Evolutionary conservation across 495 filamentous ascomycete species (phyloP).

Genomic region (Friedmanniomyces simplex): DNA sequence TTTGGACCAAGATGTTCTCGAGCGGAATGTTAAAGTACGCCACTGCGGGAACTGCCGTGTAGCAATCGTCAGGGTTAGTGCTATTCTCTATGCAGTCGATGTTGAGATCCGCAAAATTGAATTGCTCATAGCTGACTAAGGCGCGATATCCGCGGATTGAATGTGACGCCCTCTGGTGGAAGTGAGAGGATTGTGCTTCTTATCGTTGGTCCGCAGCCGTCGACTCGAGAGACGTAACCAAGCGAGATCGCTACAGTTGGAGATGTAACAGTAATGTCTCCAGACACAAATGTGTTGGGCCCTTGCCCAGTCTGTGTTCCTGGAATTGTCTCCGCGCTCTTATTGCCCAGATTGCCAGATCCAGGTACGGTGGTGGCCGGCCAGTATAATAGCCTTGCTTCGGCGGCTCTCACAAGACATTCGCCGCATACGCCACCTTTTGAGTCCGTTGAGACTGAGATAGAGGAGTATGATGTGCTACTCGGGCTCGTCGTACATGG

Average conservation of each 20-base stretch:
- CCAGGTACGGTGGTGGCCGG: background rate
- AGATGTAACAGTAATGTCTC: background rate
- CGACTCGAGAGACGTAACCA: background rate
- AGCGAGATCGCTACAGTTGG: background rate
- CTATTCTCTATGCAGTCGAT: background rate
- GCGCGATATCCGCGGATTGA: background rate
- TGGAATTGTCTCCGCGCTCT: background rate
- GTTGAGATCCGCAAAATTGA: constrained; percentile 1
- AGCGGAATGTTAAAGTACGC: background rate
- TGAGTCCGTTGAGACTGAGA: too few species aligned
- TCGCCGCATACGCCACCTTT: too few species aligned
- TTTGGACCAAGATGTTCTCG: too few species aligned
- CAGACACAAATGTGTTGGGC: background rate
- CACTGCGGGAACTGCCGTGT: background rate
- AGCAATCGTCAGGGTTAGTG: background rate
- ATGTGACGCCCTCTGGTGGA: background rate
- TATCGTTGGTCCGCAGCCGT: background rate
- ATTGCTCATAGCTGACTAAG: background rate
- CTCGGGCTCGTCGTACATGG: too few species aligned
- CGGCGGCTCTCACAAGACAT: background rate
- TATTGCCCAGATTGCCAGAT: background rate
- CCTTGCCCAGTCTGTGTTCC: background rate
- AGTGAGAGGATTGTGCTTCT: background rate
- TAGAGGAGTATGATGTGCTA: too few species aligned
- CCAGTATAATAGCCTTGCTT: background rate